Base-by-base conservation (phyloP, 2,329 filamentous ascomycete genomes). In the Phaeophleospora eucalypticola region DNA sequence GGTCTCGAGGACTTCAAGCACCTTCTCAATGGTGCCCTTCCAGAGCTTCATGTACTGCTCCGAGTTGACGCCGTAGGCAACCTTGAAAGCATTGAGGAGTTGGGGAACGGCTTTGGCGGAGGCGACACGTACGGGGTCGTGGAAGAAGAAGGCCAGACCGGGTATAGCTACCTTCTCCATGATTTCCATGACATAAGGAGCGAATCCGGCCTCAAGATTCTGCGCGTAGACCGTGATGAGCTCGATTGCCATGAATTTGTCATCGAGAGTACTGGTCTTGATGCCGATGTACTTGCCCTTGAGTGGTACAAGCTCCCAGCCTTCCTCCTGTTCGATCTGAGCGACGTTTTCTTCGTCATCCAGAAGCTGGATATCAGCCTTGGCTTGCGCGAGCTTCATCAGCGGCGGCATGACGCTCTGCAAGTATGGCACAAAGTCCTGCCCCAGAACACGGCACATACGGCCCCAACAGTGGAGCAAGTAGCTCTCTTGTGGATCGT, bases 221-320 rank as follows among this genome's bases (percentile, higher is more conserved):
- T 96, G 89, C 1, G 93, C 91, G 64, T 98, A 98, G 52, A 98
- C 91, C 38, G 95, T 90, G 51, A 98, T 86, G 43, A 98, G 82
- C 71, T 98, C 93, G 56, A 98, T 97, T n/a, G 93, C 93, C 80
- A 95, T 96, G 69, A 97, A 90, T 76, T 98, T 98, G 71, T 98
- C 93, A 61, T 98, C 93, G 68, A 98, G 84, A 8, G 87, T 88
- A 67, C 89, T 95, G 6, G 93, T 98, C 73, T 90, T 89, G 72
- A 98, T 98, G 55, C 93, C 93, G 63, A 98, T 96, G 69, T 95
- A 88, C 75, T 97, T 97, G 57, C 93, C 93, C 71, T 95, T 95
- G 46, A 98, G 79, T 7, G 93, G 93, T 14, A 98, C 89, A 57
- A 98, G 78, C 68, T 98, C 93, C 93, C 93, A 98, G 36, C 91